Percentiles rank a stretch among this genome's conserved stretches.
Evolutionary conservation across 768 basidiomycete species (phyloP).

Genomic region (Lentinula sp.): DNA sequence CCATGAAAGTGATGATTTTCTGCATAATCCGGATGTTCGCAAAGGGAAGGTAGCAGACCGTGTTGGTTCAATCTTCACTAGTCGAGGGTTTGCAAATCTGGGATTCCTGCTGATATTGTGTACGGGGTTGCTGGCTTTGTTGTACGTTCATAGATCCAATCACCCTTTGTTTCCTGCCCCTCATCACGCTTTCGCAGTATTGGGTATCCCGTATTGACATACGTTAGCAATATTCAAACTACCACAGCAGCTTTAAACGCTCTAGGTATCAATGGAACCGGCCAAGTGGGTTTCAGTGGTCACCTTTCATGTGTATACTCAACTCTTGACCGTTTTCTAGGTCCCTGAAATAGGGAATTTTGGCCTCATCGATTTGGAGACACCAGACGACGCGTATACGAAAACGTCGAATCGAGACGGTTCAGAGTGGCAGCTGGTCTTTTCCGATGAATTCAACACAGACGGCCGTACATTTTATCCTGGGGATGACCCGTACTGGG

Average conservation of each 20-base stretch:
- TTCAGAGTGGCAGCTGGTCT: conserved; percentile 50
- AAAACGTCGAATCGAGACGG: conserved; percentile 57
- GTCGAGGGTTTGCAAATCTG: conserved; percentile 64
- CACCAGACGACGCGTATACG: conserved; percentile 49
- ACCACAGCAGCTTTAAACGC: conserved; percentile 30
- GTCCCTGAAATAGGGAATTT: conserved; percentile 59
- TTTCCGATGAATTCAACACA: conserved; percentile 77
- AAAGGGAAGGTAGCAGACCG: conserved; percentile 26
- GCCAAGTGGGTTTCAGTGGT: conserved; percentile 40
- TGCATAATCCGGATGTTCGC: conserved; percentile 56
- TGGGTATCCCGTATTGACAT: conserved; percentile 41
- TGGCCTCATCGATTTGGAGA: conserved; percentile 54
- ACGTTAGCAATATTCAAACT: conserved; percentile 15
- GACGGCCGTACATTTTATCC: conserved; percentile 75
- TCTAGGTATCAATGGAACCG: conserved; percentile 61
- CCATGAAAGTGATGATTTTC: conserved; percentile 63
- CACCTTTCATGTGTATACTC: conserved; percentile 12
- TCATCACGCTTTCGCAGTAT: conserved; percentile 23
- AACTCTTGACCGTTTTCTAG: conserved; percentile 24
- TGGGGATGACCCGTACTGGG: conserved; percentile 84
- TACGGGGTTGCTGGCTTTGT: conserved; percentile 42
- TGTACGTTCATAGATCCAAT: conserved; percentile 38
- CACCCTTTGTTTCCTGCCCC: not conserved
- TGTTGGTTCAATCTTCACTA: conserved; percentile 42
- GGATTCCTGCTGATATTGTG: conserved; percentile 61